Evolutionary conservation across 371 early-diverging fungal genomes (phyloP), one percentile per base, ranked within the genome.

Genomic region (Rhizomucor pusillus): DNA sequence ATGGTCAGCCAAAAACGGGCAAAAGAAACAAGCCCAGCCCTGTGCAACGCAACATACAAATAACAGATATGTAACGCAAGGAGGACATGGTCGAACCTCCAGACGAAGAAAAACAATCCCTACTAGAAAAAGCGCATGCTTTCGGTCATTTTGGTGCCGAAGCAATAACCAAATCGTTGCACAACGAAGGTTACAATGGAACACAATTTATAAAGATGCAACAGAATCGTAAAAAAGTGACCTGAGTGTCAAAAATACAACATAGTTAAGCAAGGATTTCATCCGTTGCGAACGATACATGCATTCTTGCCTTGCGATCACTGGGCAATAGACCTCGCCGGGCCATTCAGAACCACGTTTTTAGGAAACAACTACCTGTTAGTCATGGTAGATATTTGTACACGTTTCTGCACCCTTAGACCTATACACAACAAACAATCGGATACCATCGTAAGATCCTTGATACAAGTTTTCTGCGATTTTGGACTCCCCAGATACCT

Each of bases 251-350:
- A 54, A 45, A 25, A 46, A 20, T 54, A 29, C 23, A 60, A 59
- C 44, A 49, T 49, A 1, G 24, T 20, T 19, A 36, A 43, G 29
- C 6, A 47, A 13, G 52, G 59, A 1, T 68, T 43, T 41, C 47
- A 63, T 51, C 60, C 63, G 12, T 37, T 61, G 18, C 36, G 34
- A 44, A 20, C 62, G 0, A 59, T 64, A 12, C 12, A 39, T 39
- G 45, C 63, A 20, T 25, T 20, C 14, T 7, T 49, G 13, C 65
- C 64, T 9, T 54, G 57, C 20, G 53, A 62, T 34, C 59, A 62
- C 33, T 51, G 59, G 48, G 58, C 60, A 14, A 62, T 64, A 0
- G 69, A 69, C 33, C 33, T 63, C 4, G 57, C 69, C 54, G 70
- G 60, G 7, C 63, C 66, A 14, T 52, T 60, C 33, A 24, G 34